Evolutionary conservation across 1,284 basidiomycete genomes (phyloP).

Genomic region (Cutaneotrichosporon dermatis): DNA sequence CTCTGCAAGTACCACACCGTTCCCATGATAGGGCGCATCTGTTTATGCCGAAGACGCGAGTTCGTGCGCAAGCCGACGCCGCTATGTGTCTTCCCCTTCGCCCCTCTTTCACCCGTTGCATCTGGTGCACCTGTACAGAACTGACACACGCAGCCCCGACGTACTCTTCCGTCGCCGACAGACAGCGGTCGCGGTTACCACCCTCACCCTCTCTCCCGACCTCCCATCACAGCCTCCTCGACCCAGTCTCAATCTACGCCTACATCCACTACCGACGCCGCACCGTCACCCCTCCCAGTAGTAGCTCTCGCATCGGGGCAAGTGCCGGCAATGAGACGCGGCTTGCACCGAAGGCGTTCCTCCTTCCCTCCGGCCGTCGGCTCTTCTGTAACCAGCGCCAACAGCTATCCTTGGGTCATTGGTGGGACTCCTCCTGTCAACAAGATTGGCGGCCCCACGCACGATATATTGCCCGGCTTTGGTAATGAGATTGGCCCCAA

Average conservation of each 20-base stretch:
- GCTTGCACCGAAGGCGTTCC: constrained; percentile 19
- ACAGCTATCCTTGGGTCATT: constrained; percentile 23
- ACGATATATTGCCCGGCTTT: constrained; percentile 1
- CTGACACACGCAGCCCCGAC: constrained; percentile 5
- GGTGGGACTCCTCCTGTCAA: neutral
- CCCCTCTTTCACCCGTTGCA: neutral
- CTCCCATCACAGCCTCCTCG: constrained; percentile 13
- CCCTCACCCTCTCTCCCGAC: constrained; percentile 16
- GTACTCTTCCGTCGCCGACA: neutral
- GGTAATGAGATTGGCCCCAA: constrained; percentile 9
- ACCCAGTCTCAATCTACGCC: neutral
- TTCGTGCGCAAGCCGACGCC: too few species aligned
- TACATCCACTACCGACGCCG: neutral
- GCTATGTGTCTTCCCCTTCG: neutral
- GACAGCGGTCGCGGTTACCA: constrained; percentile 1
- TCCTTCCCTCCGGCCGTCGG: constrained; percentile 31
- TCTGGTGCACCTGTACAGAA: neutral
- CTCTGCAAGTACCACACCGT: too few species aligned
- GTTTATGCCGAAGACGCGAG: too few species aligned
- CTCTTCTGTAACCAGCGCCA: constrained; percentile 17
- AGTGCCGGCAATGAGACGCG: constrained; percentile 14
- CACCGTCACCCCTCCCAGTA: constrained; percentile 10
- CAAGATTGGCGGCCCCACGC: neutral
- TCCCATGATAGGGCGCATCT: too few species aligned
- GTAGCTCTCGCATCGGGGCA: constrained; percentile 14